Conservation (phyloP, 2,329 filamentous ascomycete genomes). For the Cladobotryum protrusum region DNA sequence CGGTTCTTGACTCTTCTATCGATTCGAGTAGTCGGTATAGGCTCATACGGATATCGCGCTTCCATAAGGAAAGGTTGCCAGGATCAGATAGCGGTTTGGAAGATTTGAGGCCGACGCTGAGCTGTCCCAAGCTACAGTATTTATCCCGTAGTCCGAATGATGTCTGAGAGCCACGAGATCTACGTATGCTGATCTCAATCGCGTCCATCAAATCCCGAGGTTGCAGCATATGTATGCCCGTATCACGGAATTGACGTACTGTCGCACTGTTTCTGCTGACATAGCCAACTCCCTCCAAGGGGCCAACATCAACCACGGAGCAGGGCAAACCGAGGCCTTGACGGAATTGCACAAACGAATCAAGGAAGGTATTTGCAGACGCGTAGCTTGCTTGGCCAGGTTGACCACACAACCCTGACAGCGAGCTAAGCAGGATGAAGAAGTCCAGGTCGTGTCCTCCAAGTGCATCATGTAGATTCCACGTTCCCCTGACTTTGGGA, state of each 20-base stretch:
- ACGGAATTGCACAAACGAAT: conserved; percentile 30
- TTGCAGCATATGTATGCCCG: conserved; percentile 10
- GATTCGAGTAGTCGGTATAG: neutral
- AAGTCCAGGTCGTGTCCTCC: conserved; percentile 22
- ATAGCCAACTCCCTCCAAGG: conserved; percentile 29
- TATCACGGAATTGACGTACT: neutral
- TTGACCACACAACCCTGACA: conserved; percentile 25
- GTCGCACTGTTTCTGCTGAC: neutral
- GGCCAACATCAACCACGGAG: conserved; percentile 29
- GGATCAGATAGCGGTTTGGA: neutral
- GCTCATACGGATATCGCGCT: neutral
- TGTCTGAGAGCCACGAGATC: neutral
- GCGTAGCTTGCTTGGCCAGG: conserved; percentile 32
- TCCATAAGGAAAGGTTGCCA: neutral
- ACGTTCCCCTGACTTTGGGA: conserved; percentile 27
- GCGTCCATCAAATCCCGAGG: conserved; percentile 15
- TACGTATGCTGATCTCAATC: neutral
- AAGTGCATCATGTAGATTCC: conserved; percentile 24
- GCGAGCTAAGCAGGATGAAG: conserved; percentile 28
- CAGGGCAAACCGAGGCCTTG: conserved; percentile 12
- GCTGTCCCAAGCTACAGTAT: neutral
- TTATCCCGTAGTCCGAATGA: neutral
- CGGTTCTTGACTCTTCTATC: too few species aligned
- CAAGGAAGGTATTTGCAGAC: conserved; percentile 34
- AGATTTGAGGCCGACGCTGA: neutral